A percentile compares a stretch with the other conserved stretches of the same genome.
These are phyloP conservation scores for Arctium minus DNA, from an alignment of 129 eudicot species.

Conservation along the genomic window DNA sequence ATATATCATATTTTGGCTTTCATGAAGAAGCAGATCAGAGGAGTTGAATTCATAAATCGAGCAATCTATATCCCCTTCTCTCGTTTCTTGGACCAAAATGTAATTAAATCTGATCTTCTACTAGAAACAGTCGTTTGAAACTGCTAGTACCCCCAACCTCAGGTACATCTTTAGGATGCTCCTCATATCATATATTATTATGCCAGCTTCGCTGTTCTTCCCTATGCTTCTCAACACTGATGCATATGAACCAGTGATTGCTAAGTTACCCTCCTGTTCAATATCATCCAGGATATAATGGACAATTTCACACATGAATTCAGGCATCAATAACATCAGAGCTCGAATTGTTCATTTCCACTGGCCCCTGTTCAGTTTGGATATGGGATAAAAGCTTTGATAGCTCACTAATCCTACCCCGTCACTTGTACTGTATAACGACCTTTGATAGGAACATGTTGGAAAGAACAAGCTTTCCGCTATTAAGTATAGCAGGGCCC, in stretches of 20 bases:
- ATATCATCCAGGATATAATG: conserved; percentile 85
- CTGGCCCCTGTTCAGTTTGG: conserved; percentile 14
- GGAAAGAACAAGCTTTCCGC: conserved; percentile 48
- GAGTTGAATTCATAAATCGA: too few relatives aligned
- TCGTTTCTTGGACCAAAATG: conserved; percentile 40
- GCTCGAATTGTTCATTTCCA: conserved; percentile 31
- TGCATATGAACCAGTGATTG: conserved; percentile 28
- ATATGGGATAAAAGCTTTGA: conserved; percentile 50
- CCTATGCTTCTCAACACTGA: conserved; percentile 37
- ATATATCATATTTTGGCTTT: too few relatives aligned
- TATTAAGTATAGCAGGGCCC: conserved; percentile 39
- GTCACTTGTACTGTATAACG: conserved; percentile 44
- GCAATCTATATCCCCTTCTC: conserved; percentile 28
- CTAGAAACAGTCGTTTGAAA: background rate
- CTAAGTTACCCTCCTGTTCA: conserved; percentile 29
- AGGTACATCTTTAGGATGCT: background rate
- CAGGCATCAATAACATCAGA: conserved; percentile 62
- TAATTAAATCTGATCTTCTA: conserved; percentile 38
- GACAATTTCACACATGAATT: conserved; percentile 67
- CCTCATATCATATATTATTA: conserved; percentile 12
- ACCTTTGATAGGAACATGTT: conserved; percentile 64
- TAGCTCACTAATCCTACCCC: conserved; percentile 28
- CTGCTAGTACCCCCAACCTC: background rate
- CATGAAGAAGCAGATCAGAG: too few relatives aligned
- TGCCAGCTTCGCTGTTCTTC: conserved; percentile 55